phyloP scores from a whole-genome alignment of 495 filamentous ascomycete genomes.

The Geoglossum glabrum region DNA sequence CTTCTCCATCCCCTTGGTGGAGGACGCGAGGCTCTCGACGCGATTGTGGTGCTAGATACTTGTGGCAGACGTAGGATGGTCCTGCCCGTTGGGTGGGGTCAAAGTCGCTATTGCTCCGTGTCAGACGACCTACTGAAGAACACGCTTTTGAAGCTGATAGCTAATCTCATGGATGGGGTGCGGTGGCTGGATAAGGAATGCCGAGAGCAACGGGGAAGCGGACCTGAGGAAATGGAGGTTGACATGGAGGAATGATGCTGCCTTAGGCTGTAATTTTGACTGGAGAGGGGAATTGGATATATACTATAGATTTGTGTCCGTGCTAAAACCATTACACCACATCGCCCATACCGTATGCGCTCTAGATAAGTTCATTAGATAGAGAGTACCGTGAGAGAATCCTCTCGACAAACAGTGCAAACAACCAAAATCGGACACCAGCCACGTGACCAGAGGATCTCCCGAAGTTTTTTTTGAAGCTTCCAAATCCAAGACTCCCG shows the following conservation, averaged over 20 bases:
- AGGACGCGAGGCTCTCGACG: conserved; percentile 20
- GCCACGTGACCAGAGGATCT: neutral
- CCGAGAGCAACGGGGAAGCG: neutral
- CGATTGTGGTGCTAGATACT: conserved; percentile 22
- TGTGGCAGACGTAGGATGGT: conserved; percentile 17
- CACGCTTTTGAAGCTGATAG: neutral
- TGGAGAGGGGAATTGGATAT: neutral
- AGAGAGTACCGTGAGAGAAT: neutral
- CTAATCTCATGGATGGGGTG: neutral
- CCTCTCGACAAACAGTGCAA: neutral
- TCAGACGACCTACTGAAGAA: neutral
- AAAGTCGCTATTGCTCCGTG: neutral
- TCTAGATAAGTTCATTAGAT: neutral
- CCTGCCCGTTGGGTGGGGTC: conserved; percentile 23
- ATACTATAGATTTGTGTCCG: neutral
- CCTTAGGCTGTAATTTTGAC: neutral
- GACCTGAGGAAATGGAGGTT: neutral
- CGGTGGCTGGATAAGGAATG: neutral
- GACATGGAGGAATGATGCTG: neutral
- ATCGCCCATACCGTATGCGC: neutral
- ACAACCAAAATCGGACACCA: neutral
- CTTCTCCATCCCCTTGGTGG: conserved; percentile 25
- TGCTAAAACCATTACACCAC: neutral
- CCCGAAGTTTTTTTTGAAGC: neutral
- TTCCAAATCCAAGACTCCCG: neutral